phyloP scores from a whole-genome alignment of 78 protist genomes.

The Isochrysis galbana region DNA sequence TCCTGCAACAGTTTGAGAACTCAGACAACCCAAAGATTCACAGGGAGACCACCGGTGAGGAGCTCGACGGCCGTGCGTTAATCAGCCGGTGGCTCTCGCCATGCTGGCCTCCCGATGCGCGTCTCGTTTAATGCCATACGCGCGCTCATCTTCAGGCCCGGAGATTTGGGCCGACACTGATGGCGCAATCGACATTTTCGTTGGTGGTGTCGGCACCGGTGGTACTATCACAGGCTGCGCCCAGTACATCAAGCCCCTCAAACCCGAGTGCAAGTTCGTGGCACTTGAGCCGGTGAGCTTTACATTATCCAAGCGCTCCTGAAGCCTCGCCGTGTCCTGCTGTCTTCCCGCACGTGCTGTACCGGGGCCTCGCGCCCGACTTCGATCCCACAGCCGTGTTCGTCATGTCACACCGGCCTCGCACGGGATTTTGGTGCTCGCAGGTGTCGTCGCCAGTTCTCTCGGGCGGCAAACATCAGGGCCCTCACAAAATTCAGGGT shows the following conservation, averaged over 20 bases:
- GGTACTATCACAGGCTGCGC: slow-evolving; percentile 55
- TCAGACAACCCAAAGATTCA: slow-evolving; percentile 32
- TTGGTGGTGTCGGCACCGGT: slow-evolving; percentile 53
- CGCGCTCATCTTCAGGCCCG: no score
- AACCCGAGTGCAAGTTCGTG: slow-evolving; percentile 28
- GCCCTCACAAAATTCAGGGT: slow-evolving; percentile 86
- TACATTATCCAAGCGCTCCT: no score
- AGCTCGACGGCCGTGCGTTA: no score
- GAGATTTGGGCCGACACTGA: slow-evolving; percentile 40
- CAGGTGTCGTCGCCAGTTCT: slow-evolving; percentile 41
- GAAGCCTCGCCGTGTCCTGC: no score
- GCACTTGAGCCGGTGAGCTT: slow-evolving; percentile 57
- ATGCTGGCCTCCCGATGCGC: no score
- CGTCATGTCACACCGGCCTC: no score
- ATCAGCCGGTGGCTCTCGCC: no score
- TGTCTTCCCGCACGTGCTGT: no score
- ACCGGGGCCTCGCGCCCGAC: no score
- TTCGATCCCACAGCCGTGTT: no score
- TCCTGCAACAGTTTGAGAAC: slow-evolving; percentile 55
- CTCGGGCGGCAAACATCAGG: slow-evolving; percentile 53
- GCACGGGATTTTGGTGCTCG: no score
- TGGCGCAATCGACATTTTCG: slow-evolving; percentile 35
- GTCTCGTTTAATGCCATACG: no score
- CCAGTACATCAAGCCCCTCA: slow-evolving; percentile 40
- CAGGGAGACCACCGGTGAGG: slow-evolving; percentile 4